Evolutionary conservation across 768 basidiomycete genomes (phyloP).

Genomic region (Boletus rex-veris): DNA sequence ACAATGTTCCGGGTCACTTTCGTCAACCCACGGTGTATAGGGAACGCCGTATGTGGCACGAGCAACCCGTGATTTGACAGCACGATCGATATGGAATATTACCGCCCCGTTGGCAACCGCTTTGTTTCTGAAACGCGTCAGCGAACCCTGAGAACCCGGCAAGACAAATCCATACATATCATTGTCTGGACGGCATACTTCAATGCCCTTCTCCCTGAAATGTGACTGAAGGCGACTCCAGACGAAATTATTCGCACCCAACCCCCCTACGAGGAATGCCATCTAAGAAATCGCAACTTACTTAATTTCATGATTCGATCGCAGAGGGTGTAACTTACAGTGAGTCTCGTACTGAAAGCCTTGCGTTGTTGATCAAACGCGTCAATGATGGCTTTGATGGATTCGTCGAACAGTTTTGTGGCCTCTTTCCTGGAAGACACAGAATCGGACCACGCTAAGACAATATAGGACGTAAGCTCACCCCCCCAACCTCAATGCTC

Average conservation of each 20-base stretch:
- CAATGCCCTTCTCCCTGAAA: not conserved
- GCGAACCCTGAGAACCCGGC: not conserved
- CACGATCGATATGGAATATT: not conserved
- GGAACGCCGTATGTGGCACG: slow-evolving; percentile 1
- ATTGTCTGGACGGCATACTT: slow-evolving; percentile 5
- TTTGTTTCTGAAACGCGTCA: slow-evolving; percentile 3
- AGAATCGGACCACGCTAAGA: not conserved
- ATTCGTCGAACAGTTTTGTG: slow-evolving; percentile 2
- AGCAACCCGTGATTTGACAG: slow-evolving; percentile 1
- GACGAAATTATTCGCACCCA: slow-evolving; percentile 5
- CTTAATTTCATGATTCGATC: not conserved
- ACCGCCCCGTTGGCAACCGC: slow-evolving; percentile 10
- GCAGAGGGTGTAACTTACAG: not conserved
- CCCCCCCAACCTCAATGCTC: slow-evolving; percentile 6
- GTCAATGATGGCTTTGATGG: slow-evolving; percentile 9
- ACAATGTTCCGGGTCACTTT: slow-evolving; percentile 2
- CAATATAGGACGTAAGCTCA: not conserved
- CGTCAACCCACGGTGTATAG: not conserved
- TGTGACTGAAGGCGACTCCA: slow-evolving; percentile 6
- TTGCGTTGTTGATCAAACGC: slow-evolving; percentile 12
- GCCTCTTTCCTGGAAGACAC: not conserved
- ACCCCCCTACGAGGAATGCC: slow-evolving; percentile 13
- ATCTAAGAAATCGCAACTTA: not conserved
- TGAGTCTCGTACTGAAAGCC: not conserved
- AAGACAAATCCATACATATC: not conserved